Percentiles rank a stretch among this genome's conserved stretches.
Evolutionary conservation across 2,329 filamentous ascomycete species (phyloP).

Genomic region (Eutypella sp.): DNA sequence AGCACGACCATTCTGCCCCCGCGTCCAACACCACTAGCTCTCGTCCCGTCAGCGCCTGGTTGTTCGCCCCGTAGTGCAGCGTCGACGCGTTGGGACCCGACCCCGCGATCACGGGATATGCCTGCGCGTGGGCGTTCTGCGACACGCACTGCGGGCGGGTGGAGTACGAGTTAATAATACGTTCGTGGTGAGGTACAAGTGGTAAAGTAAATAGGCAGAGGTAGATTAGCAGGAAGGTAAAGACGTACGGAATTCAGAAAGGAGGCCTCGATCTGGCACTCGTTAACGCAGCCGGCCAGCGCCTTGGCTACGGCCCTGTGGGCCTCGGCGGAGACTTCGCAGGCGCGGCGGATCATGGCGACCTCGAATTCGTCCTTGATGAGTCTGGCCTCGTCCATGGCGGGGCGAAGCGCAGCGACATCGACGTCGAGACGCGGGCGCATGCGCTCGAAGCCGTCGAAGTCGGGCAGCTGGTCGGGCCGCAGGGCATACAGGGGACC

Average conservation of each 20-base stretch:
- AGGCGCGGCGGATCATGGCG: slow-evolving; percentile 73
- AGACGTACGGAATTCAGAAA: slow-evolving; percentile 53
- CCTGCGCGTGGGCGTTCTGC: slow-evolving; percentile 68
- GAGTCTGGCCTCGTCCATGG: slow-evolving; percentile 76
- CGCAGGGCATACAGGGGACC: slow-evolving; percentile 40
- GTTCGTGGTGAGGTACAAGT: too few relatives aligned
- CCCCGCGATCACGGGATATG: slow-evolving; percentile 86
- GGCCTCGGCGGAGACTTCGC: slow-evolving; percentile 70
- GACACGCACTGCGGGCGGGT: slow-evolving; percentile 58
- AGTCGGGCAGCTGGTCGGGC: slow-evolving; percentile 36
- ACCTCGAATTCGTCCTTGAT: slow-evolving; percentile 86
- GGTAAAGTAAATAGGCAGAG: neutral
- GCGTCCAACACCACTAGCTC: slow-evolving; percentile 82
- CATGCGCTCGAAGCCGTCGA: slow-evolving; percentile 20
- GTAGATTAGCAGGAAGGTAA: neutral
- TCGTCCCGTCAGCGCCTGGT: slow-evolving; percentile 62
- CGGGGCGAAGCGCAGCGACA: slow-evolving; percentile 51
- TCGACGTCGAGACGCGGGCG: slow-evolving; percentile 38
- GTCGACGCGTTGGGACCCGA: slow-evolving; percentile 78
- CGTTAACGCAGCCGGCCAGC: slow-evolving; percentile 61
- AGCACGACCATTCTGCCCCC: slow-evolving; percentile 77
- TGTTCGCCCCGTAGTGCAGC: slow-evolving; percentile 81
- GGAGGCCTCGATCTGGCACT: slow-evolving; percentile 76
- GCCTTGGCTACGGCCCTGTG: slow-evolving; percentile 68
- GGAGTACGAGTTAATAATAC: too few relatives aligned